Conservation (phyloP, 75 land plant genomes). For the Chamaecyparis obtusa region DNA sequence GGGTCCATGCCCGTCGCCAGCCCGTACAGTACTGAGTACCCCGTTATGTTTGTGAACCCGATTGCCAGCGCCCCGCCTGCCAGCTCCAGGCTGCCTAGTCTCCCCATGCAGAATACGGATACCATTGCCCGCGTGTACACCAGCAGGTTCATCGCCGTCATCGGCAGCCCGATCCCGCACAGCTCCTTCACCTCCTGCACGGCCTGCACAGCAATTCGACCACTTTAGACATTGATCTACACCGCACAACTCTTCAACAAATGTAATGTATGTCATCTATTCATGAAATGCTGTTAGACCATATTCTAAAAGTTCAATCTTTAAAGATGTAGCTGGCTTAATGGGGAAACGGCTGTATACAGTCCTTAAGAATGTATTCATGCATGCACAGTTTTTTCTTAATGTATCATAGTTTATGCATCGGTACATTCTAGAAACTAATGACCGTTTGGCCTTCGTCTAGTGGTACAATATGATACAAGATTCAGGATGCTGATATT, state of each 20-base stretch:
- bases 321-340: background rate
- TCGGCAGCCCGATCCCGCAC: slow-evolving; percentile 42
- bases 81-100: slow-evolving; percentile 72
- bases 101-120: slow-evolving; percentile 70
- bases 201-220: background rate
- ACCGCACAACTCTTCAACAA: no score
- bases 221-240: background rate
- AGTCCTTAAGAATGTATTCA: no score
- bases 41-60: slow-evolving; percentile 90
- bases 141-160: slow-evolving; percentile 46
- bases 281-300: background rate
- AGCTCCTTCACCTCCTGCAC: slow-evolving; percentile 55
- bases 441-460: no score
- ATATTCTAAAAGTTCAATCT: background rate
- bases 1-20: slow-evolving; percentile 81
- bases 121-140: slow-evolving; percentile 56
- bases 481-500: no score
- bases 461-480: no score
- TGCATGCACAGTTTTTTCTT: no score
- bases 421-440: no score
- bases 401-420: no score
- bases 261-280: background rate
- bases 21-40: slow-evolving; percentile 78
- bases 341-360: no score
- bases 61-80: slow-evolving; percentile 85